These are phyloP conservation scores for Coemansia sp. DNA, from an alignment of 192 early-diverging fungal species.

Conservation along the genomic window DNA sequence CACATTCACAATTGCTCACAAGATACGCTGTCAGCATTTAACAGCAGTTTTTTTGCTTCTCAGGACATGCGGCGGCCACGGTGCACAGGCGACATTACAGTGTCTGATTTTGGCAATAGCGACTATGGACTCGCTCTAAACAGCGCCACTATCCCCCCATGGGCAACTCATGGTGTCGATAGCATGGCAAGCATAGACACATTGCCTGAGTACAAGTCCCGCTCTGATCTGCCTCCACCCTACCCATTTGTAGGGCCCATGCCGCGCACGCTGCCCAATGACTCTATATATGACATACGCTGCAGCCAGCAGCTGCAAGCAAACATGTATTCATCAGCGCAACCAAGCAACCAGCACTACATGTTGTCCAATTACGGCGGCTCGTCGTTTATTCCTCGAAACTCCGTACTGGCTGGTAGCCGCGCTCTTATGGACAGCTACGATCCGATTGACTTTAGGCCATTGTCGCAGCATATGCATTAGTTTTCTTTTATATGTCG, in stretches of 20 bases:
- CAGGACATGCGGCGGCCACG: conserved; percentile 23
- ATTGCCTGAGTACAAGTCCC: conserved; percentile 37
- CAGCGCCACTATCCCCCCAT: conserved; percentile 2
- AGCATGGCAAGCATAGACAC: conserved; percentile 35
- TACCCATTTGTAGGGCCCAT: conserved; percentile 14
- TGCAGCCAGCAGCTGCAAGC: conserved; percentile 15
- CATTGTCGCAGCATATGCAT: conserved; percentile 33
- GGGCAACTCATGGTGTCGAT: conserved; percentile 11
- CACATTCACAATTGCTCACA: conserved; percentile 23
- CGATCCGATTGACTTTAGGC: conserved; percentile 14
- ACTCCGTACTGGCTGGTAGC: not conserved
- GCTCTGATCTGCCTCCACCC: conserved; percentile 34
- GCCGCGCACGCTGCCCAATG: not conserved
- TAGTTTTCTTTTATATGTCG: conserved; percentile 6
- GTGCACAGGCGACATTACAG: conserved; percentile 34
- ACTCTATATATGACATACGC: conserved; percentile 6
- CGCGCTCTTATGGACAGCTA: conserved; percentile 9
- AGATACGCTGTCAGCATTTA: conserved; percentile 26
- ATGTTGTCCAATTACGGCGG: conserved; percentile 3
- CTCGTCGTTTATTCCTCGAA: not conserved
- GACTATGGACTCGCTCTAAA: conserved; percentile 17
- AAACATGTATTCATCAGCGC: conserved; percentile 10
- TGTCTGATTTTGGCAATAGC: conserved; percentile 40
- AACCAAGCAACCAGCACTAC: not conserved
- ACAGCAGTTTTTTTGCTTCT: conserved; percentile 44